Evolutionary conservation across 208 protist species (phyloP).

Genomic region (Trypanosoma lewisi): DNA sequence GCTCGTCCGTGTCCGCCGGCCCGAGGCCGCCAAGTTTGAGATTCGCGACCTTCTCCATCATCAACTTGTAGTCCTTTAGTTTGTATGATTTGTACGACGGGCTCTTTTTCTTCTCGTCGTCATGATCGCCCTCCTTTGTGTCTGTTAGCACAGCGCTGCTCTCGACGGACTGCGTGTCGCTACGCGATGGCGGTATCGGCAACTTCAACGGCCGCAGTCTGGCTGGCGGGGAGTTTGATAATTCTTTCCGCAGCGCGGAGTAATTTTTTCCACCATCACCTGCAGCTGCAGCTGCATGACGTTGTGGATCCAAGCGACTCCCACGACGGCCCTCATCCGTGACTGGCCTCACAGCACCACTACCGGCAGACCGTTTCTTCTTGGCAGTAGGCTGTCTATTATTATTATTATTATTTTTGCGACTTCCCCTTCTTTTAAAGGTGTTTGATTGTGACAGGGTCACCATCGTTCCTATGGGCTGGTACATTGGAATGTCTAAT

Average conservation of each 20-base stretch:
- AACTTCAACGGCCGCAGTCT: not conserved
- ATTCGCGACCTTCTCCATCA: slow-evolving; percentile 54
- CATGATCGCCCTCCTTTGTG: not conserved
- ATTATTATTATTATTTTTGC: too few relatives aligned
- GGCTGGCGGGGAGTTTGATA: not conserved
- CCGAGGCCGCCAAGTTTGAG: slow-evolving; percentile 52
- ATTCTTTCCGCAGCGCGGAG: too few relatives aligned
- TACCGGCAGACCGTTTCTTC: not conserved
- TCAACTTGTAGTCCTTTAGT: slow-evolving; percentile 61
- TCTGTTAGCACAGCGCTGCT: slow-evolving; percentile 1
- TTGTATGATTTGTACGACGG: slow-evolving; percentile 61
- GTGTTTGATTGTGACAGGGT: too few relatives aligned
- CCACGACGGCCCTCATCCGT: not conserved
- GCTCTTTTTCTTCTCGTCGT: slow-evolving; percentile 12
- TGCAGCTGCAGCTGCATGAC: too few relatives aligned
- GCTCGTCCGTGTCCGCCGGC: slow-evolving; percentile 75
- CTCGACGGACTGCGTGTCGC: not conserved
- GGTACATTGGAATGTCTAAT: slow-evolving; percentile 7
- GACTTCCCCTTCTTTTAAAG: too few relatives aligned
- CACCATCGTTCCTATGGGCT: slow-evolving; percentile 5
- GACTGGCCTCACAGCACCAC: not conserved
- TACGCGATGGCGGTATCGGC: not conserved
- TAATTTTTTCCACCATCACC: not conserved
- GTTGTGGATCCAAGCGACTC: not conserved
- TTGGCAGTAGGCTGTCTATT: not conserved